These are phyloP conservation scores for Paramecium sonneborni DNA, from an alignment of 73 alveolate species.

Conservation along the genomic window DNA sequence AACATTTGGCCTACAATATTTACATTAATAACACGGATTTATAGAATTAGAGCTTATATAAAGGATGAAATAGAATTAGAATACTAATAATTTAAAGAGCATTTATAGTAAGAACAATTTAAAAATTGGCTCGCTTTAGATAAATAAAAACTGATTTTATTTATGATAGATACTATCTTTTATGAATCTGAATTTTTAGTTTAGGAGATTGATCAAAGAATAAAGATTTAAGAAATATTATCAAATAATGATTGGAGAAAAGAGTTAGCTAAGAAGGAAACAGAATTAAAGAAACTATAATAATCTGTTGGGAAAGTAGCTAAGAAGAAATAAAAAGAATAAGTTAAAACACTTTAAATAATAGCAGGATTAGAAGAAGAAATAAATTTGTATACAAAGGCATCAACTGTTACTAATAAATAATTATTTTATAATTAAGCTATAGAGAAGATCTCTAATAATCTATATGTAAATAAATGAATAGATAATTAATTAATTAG, in stretches of 20 bases:
- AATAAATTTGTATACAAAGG: background rate
- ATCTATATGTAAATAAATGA: background rate
- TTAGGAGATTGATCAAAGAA: conserved; percentile 9
- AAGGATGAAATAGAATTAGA: conserved; percentile 31
- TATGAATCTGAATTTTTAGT: conserved; percentile 34
- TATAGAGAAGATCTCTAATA: background rate
- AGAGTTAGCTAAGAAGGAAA: background rate
- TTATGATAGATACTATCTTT: conserved; percentile 20
- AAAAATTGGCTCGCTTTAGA: background rate
- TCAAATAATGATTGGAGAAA: conserved; percentile 10
- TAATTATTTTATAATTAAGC: background rate
- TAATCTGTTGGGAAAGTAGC: background rate
- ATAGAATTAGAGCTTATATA: conserved; percentile 39
- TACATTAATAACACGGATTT: background rate
- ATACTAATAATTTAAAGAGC: background rate
- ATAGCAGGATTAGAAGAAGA: conserved; percentile 2
- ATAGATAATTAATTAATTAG: background rate
- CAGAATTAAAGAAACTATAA: background rate
- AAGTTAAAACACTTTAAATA: background rate
- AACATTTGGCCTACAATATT: conserved; percentile 35
- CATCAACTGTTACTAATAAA: background rate
- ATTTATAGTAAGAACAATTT: background rate
- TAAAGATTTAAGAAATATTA: background rate
- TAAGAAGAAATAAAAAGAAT: background rate
- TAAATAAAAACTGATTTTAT: background rate